Base-by-base conservation (phyloP, 805 yeast species). In the Kregervanrija pseudodelftensis region DNA sequence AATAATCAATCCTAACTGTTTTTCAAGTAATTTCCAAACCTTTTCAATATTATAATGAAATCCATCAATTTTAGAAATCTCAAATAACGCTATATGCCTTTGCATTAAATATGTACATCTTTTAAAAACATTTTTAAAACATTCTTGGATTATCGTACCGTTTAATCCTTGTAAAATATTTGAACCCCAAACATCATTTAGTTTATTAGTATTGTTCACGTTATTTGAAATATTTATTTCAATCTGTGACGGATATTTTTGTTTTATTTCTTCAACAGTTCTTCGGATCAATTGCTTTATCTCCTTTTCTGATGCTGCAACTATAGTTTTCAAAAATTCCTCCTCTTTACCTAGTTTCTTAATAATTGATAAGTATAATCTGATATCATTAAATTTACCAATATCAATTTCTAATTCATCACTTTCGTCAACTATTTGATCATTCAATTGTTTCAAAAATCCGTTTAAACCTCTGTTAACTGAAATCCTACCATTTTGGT, bases 61-160 rank as follows among this genome's bases (percentile, higher is more conserved):
- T 1, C 55, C 52, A 33, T 42, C 40, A 9, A 57, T 50, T 13
- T 66, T 64, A 7, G 75, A 68, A 11, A 84, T 73, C 49, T 81
- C 89, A 48, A 68, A 67, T 5, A 88, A 71, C 1, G 82, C 80
- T 30, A 82, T 70, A 57, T 86, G 89, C 17, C 77, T 74, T 64
- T 86, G 93, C 14, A 87, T 62, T 4, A 85, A 78, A 17, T 79
- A 71, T 36, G 82, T 63, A 42, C 79, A 61, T 58, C 79, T 80
- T 30, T 77, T 67, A 55, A 84, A 88, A n/a, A 87, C 69, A 8
- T 79, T 70, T 61, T 85, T 78, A 50, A 85, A 83, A 36, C 88
- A 70, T 49, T 86, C 88, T 50, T 81, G 78, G 31, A 89, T 64
- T 1, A 86, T 72, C 0, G 73, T 60, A 0, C 67, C 41, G 33